phyloP scores from a whole-genome alignment of 352 stramenopile species.

The Globisporangium nagaii region DNA sequence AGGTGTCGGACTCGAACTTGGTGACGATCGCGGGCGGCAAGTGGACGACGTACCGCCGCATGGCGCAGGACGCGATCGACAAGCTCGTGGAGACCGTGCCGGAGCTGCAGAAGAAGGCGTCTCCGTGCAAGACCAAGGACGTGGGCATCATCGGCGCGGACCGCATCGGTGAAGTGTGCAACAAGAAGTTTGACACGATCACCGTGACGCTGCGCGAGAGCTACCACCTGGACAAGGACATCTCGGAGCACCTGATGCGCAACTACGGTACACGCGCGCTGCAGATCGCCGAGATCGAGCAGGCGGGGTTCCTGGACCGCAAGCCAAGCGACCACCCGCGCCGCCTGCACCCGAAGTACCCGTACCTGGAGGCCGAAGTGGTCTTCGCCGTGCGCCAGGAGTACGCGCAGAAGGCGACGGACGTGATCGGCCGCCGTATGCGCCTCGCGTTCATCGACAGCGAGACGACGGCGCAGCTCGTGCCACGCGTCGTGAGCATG shows the following conservation, averaged over 20 bases:
- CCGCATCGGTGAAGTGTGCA: slow-evolving; percentile 91
- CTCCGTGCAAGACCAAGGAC: slow-evolving; percentile 69
- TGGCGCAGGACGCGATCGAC: slow-evolving; percentile 95
- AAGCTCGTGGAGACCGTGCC: slow-evolving; percentile 80
- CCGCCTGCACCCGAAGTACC: slow-evolving; percentile 91
- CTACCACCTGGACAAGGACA: slow-evolving; percentile 91
- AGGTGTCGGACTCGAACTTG: slow-evolving; percentile 86
- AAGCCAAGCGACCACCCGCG: slow-evolving; percentile 82
- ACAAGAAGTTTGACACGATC: slow-evolving; percentile 96
- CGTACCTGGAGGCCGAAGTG: slow-evolving; percentile 94
- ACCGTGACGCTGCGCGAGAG: slow-evolving; percentile 91
- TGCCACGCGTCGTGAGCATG: slow-evolving; percentile 89
- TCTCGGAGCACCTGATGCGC: slow-evolving; percentile 92
- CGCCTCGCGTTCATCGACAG: slow-evolving; percentile 92
- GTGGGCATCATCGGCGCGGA: slow-evolving; percentile 87
- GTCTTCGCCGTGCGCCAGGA: slow-evolving; percentile 92
- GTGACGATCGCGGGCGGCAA: slow-evolving; percentile 96
- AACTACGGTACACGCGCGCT: slow-evolving; percentile 96
- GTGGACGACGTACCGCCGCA: slow-evolving; percentile 96
- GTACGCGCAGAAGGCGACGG: slow-evolving; percentile 91
- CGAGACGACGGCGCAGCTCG: slow-evolving; percentile 59
- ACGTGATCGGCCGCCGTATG: slow-evolving; percentile 91
- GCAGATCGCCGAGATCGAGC: slow-evolving; percentile 92
- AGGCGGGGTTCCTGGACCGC: slow-evolving; percentile 77
- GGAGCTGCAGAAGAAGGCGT: slow-evolving; percentile 63